Percentiles rank a stretch among this genome's conserved stretches.
These are phyloP conservation scores for Coemansia sp. DNA, from an alignment of 192 early-diverging fungal genomes.

Conservation along the genomic window DNA sequence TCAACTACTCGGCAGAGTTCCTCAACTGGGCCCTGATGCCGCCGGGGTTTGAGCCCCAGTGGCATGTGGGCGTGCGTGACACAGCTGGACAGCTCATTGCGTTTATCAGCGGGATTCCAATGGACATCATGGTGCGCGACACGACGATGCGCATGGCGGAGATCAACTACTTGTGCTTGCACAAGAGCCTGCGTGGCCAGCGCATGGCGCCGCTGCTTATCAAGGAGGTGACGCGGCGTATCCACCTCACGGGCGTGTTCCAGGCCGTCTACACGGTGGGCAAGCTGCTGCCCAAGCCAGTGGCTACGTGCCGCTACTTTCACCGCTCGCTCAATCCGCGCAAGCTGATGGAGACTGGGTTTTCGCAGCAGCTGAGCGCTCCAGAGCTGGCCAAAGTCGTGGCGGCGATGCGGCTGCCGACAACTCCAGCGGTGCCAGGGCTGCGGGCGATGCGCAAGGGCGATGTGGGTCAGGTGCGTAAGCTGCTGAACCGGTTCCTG, in stretches of 20 bases:
- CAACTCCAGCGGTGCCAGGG: constrained; percentile 60
- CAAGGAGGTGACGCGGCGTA: constrained; percentile 94
- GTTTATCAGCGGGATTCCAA: constrained; percentile 94
- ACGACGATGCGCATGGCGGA: constrained; percentile 76
- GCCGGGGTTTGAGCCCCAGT: constrained; percentile 82
- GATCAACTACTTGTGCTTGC: constrained; percentile 97
- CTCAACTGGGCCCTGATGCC: constrained; percentile 94
- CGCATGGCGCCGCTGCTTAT: constrained; percentile 94
- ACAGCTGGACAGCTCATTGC: constrained; percentile 81
- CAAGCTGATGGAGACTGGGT: constrained; percentile 91
- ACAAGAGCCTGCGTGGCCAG: constrained; percentile 93
- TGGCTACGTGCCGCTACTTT: constrained; percentile 82
- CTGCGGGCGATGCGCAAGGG: constrained; percentile 75
- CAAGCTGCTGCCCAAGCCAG: constrained; percentile 83
- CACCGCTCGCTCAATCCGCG: constrained; percentile 93
- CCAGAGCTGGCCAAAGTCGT: constrained; percentile 26
- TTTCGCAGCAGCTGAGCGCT: constrained; percentile 71
- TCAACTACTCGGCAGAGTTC: constrained; percentile 92
- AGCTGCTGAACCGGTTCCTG: constrained; percentile 76
- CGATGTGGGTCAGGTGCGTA: constrained; percentile 74
- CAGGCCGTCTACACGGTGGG: constrained; percentile 98
- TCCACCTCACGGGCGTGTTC: constrained; percentile 90
- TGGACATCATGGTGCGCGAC: constrained; percentile 70
- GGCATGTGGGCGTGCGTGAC: constrained; percentile 91
- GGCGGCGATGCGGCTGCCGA: constrained; percentile 23